Percentiles rank a stretch among this genome's conserved stretches.
Conservation (phyloP, 441 rosid species). For the Breynia disticha region DNA sequence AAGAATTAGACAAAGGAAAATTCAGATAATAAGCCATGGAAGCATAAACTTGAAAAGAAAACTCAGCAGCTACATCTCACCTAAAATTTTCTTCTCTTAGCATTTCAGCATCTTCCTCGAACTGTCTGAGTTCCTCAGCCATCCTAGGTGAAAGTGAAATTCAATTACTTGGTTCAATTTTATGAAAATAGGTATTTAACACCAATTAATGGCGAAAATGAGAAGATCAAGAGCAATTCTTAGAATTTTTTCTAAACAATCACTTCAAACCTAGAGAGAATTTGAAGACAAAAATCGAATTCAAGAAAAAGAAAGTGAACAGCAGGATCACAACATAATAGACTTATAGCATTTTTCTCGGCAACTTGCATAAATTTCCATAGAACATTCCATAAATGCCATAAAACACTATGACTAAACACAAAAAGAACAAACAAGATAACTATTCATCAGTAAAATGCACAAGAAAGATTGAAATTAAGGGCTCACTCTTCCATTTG, state of each 20-base stretch:
- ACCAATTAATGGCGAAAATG: not conserved
- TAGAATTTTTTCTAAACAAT: not conserved
- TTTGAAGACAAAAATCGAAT: not conserved
- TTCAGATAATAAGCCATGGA: not conserved
- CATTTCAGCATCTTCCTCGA: constrained; percentile 56
- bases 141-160: constrained; percentile 37
- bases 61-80: constrained; percentile 24
- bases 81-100: constrained; percentile 52
- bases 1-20: constrained; percentile 5
- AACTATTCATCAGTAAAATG: not conserved
- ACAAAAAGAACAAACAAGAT: not conserved
- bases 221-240: not conserved
- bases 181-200: not conserved
- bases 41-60: not conserved
- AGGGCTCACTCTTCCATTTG: constrained; percentile 72
- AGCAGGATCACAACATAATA: no score
- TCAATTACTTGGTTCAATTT: constrained; percentile 11
- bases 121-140: constrained; percentile 51
- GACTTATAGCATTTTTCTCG: no score
- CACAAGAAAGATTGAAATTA: not conserved
- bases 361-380: no score
- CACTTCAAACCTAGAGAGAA: not conserved
- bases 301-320: no score
- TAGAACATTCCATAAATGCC: no score
- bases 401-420: no score